Conservation (phyloP, 192 early-diverging fungal species). For the Coemansia sp. region DNA sequence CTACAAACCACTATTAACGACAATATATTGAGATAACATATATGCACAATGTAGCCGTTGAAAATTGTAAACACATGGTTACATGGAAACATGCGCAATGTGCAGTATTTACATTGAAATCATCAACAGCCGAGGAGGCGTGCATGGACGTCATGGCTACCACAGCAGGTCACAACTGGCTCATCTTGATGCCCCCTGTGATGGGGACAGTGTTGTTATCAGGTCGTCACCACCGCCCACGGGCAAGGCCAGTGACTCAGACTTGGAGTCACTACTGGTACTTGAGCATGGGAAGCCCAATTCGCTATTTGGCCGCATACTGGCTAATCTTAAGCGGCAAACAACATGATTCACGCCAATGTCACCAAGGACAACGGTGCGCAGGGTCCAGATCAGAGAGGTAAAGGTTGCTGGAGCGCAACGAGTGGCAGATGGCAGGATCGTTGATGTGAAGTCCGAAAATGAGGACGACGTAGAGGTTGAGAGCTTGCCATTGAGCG, state of each 20-base stretch:
- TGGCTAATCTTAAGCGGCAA: slow-evolving; percentile 40
- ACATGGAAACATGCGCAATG: no score
- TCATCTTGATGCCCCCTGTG: slow-evolving; percentile 38
- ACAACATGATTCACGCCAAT: not conserved
- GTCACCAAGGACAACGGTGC: not conserved
- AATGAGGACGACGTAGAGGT: not conserved
- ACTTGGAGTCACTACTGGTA: slow-evolving; percentile 8
- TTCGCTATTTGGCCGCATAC: slow-evolving; percentile 44
- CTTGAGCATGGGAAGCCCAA: slow-evolving; percentile 16
- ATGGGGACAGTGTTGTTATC: slow-evolving; percentile 17
- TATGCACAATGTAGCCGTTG: no score
- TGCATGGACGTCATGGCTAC: not conserved
- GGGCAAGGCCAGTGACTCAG: not conserved
- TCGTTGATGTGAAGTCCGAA: not conserved
- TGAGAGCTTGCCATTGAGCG: not conserved
- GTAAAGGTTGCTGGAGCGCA: not conserved
- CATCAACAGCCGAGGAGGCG: not conserved
- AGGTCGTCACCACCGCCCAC: no score
- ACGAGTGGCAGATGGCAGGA: no score
- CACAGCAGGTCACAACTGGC: not conserved
- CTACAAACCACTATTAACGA: not conserved
- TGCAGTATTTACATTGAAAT: no score
- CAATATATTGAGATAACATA: not conserved
- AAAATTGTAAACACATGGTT: not conserved
- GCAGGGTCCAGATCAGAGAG: not conserved